Base-by-base conservation (phyloP, 768 basidiomycete species). In the Trametes coccinea region DNA sequence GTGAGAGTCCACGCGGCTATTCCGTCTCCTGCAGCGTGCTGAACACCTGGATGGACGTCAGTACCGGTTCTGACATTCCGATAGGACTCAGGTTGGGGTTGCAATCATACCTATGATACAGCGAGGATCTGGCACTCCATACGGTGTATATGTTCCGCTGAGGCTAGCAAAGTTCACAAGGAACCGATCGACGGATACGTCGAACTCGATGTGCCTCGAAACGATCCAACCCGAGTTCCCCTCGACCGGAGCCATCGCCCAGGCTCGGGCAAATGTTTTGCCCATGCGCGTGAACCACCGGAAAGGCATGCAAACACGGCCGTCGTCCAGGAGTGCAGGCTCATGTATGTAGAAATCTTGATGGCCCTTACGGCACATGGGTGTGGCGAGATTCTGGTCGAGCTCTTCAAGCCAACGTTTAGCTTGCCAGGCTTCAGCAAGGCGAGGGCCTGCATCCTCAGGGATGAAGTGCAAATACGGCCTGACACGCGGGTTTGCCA, bases 401-500 rank as follows among this genome's bases (percentile, higher is more conserved):
- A 65, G 53, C 31, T 65, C 64, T 0, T 30, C 8, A 0, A 14
- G 14, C 64, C 64, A 65, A 5, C 52, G 45, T 11, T 3, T 30
- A 1, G 46, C 60, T 22, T 65, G 64, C 7, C 56, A 39, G 1
- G 64, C 64, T 6, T 65, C 52, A 0, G 40, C 17, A 1, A 58
- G 44, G 1, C 22, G 2, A 10, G n/a, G n/a, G 8, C 16, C 30
- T 2, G 40, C 22, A 44, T 50, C 60, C 39, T 59, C 56, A 4
- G 64, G 60, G 13, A 31, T 29, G 14, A 57, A 58, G 4, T 39
- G 51, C 2, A 65, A 41, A 17, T 58, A 48, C 0, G 56, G 60
- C 5, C 60, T 56, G 1, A 65, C 60, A 4, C 40, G 52, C 1
- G 64, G 64, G 30, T 65, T 65, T 7, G 56, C 44, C 51, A 65